Percentiles rank a stretch among this genome's conserved stretches.
phyloP scores from a whole-genome alignment of 441 rosid species.

The Mallotus japonicus region DNA sequence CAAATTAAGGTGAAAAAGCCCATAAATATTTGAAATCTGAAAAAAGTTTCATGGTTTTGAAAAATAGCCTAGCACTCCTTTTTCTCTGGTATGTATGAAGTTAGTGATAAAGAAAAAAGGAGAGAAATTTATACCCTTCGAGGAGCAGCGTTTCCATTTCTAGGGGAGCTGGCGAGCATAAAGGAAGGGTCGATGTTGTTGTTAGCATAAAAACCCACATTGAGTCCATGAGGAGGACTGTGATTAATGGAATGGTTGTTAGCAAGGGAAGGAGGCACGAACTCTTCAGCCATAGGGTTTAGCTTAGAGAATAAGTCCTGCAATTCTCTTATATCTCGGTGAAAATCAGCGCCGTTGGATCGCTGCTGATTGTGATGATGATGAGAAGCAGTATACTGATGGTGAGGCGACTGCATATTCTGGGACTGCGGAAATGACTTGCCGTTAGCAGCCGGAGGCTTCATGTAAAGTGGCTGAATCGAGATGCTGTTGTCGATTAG shows the following conservation, averaged over 20 bases:
- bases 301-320: conserved; percentile 85
- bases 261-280: conserved; percentile 72
- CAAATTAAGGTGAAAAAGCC: no score
- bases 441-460: not conserved
- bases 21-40: no score
- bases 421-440: not conserved
- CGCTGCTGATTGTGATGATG: conserved; percentile 22
- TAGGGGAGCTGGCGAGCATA: conserved; percentile 21
- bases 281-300: conserved; percentile 88
- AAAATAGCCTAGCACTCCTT: no score
- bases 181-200: conserved; percentile 16
- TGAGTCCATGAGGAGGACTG: conserved; percentile 13
- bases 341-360: conserved; percentile 38
- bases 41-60: no score
- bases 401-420: not conserved
- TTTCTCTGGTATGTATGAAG: no score
- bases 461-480: conserved; percentile 22
- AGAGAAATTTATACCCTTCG: conserved; percentile 44
- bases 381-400: not conserved
- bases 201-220: conserved; percentile 40
- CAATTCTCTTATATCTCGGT: conserved; percentile 68
- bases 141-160: conserved; percentile 35
- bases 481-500: conserved; percentile 28
- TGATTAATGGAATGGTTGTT: conserved; percentile 19
- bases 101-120: not conserved